Percentiles rank a stretch among this genome's conserved stretches.
Evolutionary conservation across 768 basidiomycete species (phyloP).

Genomic region (Lactarius pseudohatsudake): DNA sequence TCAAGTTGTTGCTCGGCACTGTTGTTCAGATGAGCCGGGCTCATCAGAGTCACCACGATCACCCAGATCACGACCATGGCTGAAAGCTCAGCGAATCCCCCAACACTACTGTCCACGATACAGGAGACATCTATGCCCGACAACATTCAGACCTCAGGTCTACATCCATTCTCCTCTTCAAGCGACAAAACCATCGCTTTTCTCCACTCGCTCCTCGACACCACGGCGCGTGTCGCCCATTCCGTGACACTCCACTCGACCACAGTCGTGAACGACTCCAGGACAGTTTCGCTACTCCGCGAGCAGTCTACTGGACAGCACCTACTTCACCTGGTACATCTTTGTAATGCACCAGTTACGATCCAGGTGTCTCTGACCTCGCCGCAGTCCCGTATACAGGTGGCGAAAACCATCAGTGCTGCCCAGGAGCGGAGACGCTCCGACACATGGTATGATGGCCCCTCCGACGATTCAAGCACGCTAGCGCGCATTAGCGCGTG

Average conservation of each 20-base stretch:
- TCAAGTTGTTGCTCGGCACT: too few species aligned
- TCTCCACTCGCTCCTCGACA: slow-evolving; percentile 22
- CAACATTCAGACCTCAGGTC: slow-evolving; percentile 1
- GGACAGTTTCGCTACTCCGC: slow-evolving; percentile 25
- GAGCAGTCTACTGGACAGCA: slow-evolving; percentile 25
- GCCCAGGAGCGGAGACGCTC: slow-evolving; percentile 12
- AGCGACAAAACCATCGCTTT: slow-evolving; percentile 20
- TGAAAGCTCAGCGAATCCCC: slow-evolving; percentile 13
- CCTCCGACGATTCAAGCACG: slow-evolving; percentile 11
- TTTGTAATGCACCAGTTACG: neutral
- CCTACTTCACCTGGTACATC: slow-evolving; percentile 20
- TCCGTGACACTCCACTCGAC: slow-evolving; percentile 20
- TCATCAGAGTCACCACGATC: neutral
- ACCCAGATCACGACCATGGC: slow-evolving; percentile 3
- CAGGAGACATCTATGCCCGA: slow-evolving; percentile 13
- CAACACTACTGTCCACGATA: slow-evolving; percentile 21
- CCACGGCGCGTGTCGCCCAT: slow-evolving; percentile 14
- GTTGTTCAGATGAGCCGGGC: too few species aligned
- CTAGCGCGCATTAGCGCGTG: slow-evolving; percentile 19
- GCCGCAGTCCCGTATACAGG: slow-evolving; percentile 23
- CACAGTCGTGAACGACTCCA: slow-evolving; percentile 22
- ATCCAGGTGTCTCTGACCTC: neutral
- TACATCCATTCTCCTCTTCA: slow-evolving; percentile 22
- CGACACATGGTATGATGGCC: slow-evolving; percentile 21
- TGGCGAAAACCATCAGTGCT: slow-evolving; percentile 12